Evolutionary conservation across 225 moss, liverwort and hornwort genomes (phyloP), one percentile per base, ranked within the genome.

Genomic region (Physcomitrium patens): DNA sequence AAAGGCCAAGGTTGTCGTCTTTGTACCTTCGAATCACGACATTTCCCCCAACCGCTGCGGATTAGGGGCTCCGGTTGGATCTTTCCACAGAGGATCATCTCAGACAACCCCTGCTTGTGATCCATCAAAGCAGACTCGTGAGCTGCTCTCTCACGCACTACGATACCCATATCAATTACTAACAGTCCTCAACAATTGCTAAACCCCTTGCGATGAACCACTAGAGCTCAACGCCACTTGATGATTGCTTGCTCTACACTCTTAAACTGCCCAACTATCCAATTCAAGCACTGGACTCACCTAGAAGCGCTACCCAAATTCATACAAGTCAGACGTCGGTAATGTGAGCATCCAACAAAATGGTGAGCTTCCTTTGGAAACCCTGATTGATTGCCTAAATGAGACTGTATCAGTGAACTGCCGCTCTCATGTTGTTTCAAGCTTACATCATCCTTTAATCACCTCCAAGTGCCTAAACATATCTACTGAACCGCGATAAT

Each of bases 31-130:
- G 92, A 80, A 75, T 94, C 86, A 12, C 90, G 76, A 64, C 94
- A 92, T 58, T 92, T 92, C 79, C 92, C 94, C 92, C 92, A 92
- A 42, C 92, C 94, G 19, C 66, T 67, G 20, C 92, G 92, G 0
- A 94, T 90, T n/a, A 80, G 94, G 24, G 90, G 85, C 76, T 91
- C 86, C 5, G 74, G 68, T 45, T 76, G 45, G 51, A 7, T 37
- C 31, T 80, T 83, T 23, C 80, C 42, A 56, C 76, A 60, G 3
- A 24, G 28, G 23, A 22, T 50, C 1, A 9, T 26, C 24, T 6
- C 59, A 7, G 31, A 37, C 31, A 37, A 37, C 31, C 31, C 54
- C 7, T 65, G 46, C 19, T 51, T 63, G 66, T 65, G 69, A 47
- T 81, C 77, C 86, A 81, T 84, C 65, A 81, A 64, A 26, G 49